Conservation (phyloP, 257 asterid genomes). For the Scutellaria galericulata region DNA sequence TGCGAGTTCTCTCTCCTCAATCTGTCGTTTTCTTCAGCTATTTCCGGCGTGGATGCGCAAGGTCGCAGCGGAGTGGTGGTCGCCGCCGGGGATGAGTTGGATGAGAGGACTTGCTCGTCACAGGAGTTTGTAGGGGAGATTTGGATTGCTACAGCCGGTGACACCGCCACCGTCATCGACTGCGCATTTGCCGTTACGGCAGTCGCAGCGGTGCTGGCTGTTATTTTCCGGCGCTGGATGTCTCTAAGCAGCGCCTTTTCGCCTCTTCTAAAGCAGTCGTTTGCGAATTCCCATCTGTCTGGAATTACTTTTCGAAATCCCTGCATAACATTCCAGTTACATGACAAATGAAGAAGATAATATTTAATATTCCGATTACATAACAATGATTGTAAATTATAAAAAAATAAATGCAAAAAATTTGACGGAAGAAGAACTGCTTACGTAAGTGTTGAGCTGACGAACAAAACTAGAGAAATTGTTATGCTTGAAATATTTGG, state of each 20-base stretch:
- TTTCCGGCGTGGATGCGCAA: conserved; percentile 50
- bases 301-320: conserved; percentile 91
- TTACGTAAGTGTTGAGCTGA: conserved; percentile 83
- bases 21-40: conserved; percentile 70
- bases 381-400: not conserved
- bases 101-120: conserved; percentile 80
- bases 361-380: not conserved
- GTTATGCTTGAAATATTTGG: conserved; percentile 85
- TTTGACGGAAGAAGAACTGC: not conserved
- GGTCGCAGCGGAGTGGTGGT: conserved; percentile 36
- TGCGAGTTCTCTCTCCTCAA: conserved; percentile 70
- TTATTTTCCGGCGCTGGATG: conserved; percentile 79
- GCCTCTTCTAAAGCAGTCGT: conserved; percentile 71
- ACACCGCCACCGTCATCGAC: conserved; percentile 33
- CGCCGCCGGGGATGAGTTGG: conserved; percentile 69
- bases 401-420: not conserved
- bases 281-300: conserved; percentile 89
- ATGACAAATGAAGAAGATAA: not conserved
- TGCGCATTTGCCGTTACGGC: conserved; percentile 35
- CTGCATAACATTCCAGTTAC: conserved; percentile 39
- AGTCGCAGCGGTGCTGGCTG: conserved; percentile 34
- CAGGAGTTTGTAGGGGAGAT: conserved; percentile 72
- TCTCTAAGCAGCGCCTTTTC: conserved; percentile 63
- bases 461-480: conserved; percentile 95
- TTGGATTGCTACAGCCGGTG: conserved; percentile 35